phyloP scores from a whole-genome alignment of 2,329 filamentous ascomycete species.

The Verticillium albo-atrum region DNA sequence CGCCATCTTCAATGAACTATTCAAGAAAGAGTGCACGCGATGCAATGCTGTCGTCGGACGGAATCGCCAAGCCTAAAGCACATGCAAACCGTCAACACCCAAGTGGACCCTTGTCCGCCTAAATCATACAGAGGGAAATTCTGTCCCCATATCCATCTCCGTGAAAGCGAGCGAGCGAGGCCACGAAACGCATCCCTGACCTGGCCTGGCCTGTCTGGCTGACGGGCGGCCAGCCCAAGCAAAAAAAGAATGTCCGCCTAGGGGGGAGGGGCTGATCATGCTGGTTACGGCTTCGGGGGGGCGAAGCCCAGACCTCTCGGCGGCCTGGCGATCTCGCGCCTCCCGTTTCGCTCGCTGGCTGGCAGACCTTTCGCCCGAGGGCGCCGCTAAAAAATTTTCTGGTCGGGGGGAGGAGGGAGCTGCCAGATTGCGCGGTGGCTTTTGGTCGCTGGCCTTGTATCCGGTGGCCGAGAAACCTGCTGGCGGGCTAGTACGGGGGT shows the following conservation, averaged over 20 bases:
- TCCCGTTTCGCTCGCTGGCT: background rate
- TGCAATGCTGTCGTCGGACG: background rate
- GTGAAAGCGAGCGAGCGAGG: background rate
- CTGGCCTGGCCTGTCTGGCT: too few species aligned
- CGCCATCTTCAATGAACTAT: background rate
- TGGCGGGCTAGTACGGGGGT: background rate
- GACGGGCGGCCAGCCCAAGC: background rate
- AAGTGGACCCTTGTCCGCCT: background rate
- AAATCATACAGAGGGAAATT: background rate
- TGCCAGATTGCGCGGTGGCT: background rate
- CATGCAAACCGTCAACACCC: background rate
- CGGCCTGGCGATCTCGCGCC: background rate
- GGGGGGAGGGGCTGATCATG: background rate
- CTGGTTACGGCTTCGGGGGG: background rate
- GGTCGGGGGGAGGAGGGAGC: background rate
- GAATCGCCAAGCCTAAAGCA: background rate
- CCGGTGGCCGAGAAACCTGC: background rate
- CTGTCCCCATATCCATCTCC: background rate
- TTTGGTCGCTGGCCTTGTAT: background rate
- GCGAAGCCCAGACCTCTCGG: background rate
- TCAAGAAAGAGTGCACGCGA: background rate
- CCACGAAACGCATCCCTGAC: background rate
- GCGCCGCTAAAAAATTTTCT: background rate
- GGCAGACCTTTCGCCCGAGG: background rate
- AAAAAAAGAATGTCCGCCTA: background rate